Percentiles rank a stretch among this genome's conserved stretches.
These are phyloP conservation scores for Parastagonospora nodorum DNA, from an alignment of 2,329 filamentous ascomycete genomes.

Conservation along the genomic window DNA sequence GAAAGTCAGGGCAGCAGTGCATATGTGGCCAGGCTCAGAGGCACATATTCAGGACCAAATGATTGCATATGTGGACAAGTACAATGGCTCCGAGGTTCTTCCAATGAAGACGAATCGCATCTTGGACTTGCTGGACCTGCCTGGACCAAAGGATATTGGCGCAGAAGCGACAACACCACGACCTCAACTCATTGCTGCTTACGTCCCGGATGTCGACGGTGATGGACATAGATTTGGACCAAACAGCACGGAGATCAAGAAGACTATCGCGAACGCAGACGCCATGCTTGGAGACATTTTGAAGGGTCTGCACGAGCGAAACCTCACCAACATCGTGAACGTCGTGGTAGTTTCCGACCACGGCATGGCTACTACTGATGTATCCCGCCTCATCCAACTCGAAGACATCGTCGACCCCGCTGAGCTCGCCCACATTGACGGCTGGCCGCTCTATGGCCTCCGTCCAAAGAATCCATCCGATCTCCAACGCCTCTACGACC, in stretches of 20 bases:
- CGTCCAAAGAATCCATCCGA: conserved; percentile 74
- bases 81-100: conserved; percentile 76
- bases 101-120: conserved; percentile 78
- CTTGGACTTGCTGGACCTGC: conserved; percentile 81
- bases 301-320: conserved; percentile 75
- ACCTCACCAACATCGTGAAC: conserved; percentile 88
- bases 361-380: conserved; percentile 94
- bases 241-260: conserved; percentile 88
- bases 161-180: conserved; percentile 60
- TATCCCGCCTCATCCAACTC: conserved; percentile 78
- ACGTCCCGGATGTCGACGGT: conserved; percentile 89
- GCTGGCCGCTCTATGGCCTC: conserved; percentile 91
- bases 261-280: conserved; percentile 80
- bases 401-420: conserved; percentile 83
- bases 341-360: conserved; percentile 97
- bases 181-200: conserved; percentile 90
- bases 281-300: conserved; percentile 80
- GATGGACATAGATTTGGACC: conserved; percentile 89
- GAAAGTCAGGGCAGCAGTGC: conserved; percentile 78
- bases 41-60: conserved; percentile 77
- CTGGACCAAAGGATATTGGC: conserved; percentile 67
- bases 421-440: conserved; percentile 83
- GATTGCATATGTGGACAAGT: conserved; percentile 82
- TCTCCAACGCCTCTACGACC: conserved; percentile 69
- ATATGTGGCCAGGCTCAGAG: conserved; percentile 99